phyloP scores from a whole-genome alignment of 345 rosid genomes.

The Zanthoxylum bungeanum region DNA sequence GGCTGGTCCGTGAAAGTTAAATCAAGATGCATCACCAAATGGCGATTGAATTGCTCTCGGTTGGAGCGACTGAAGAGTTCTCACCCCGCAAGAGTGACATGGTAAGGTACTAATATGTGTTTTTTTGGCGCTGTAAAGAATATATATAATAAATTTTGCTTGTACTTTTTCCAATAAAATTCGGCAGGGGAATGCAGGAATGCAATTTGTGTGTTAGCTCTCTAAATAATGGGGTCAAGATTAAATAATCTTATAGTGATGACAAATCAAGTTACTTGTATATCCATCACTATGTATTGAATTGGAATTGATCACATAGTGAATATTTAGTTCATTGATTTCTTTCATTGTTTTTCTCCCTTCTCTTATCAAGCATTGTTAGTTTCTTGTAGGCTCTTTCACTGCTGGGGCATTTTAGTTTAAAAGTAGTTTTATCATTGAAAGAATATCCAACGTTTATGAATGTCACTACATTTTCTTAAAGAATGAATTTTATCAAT shows the following conservation, averaged over 20 bases:
- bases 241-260: constrained; percentile 13
- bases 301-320: neutral
- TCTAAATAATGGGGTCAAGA: constrained; percentile 14
- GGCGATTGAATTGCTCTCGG: constrained; percentile 4
- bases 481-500: too few species aligned
- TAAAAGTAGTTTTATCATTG: neutral
- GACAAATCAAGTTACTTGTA: neutral
- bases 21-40: neutral
- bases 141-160: neutral
- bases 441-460: neutral
- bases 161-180: constrained; percentile 11
- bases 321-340: constrained; percentile 9
- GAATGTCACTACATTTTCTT: neutral
- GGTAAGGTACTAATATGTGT: constrained; percentile 18
- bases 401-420: neutral
- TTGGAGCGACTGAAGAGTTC: constrained; percentile 19
- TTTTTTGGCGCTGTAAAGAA: neutral
- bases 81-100: constrained; percentile 11
- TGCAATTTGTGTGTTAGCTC: constrained; percentile 20
- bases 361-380: neutral
- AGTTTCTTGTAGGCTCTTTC: neutral
- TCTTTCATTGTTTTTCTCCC: neutral
- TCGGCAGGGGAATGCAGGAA: constrained; percentile 14
- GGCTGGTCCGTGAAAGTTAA: neutral
- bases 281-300: neutral